Evolutionary conservation across 352 stramenopile species (phyloP).

Genomic region (Bremia lactucae): DNA sequence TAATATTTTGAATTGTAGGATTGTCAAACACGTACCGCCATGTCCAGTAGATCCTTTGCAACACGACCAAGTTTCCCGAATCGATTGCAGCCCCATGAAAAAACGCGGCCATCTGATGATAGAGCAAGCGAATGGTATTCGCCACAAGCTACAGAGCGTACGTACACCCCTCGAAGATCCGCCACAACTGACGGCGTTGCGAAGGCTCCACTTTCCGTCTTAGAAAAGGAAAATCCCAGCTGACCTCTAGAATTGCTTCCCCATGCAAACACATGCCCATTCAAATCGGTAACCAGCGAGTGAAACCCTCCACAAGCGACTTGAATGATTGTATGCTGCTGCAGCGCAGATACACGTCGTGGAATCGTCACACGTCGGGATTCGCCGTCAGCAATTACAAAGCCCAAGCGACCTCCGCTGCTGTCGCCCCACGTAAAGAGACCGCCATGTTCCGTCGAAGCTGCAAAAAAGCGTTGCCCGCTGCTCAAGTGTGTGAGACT

Average conservation of each 20-base stretch:
- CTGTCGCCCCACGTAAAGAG: constrained; percentile 58
- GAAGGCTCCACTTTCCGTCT: constrained; percentile 13
- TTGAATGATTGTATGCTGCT: constrained; percentile 31
- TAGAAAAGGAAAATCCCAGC: constrained; percentile 29
- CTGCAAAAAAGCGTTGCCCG: constrained; percentile 54
- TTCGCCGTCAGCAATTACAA: constrained; percentile 31
- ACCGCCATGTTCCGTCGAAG: constrained; percentile 26
- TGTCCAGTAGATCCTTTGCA: constrained; percentile 27
- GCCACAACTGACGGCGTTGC: constrained; percentile 26
- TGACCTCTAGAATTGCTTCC: constrained; percentile 47
- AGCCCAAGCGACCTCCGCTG: constrained; percentile 48
- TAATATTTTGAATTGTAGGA: neutral
- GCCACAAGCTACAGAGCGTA: constrained; percentile 51
- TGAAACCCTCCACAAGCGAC: constrained; percentile 66
- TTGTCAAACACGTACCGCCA: constrained; percentile 20
- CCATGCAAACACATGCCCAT: constrained; percentile 69
- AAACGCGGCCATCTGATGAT: constrained; percentile 47
- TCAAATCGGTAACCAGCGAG: constrained; percentile 51
- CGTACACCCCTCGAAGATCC: constrained; percentile 45
- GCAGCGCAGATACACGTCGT: constrained; percentile 23
- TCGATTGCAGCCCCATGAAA: constrained; percentile 65
- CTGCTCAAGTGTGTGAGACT: constrained; percentile 29
- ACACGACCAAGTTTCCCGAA: constrained; percentile 47
- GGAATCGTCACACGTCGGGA: constrained; percentile 29
- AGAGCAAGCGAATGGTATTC: constrained; percentile 66